These are phyloP conservation scores for Trametes polyzona DNA, from an alignment of 1,284 basidiomycete genomes.

Conservation along the genomic window DNA sequence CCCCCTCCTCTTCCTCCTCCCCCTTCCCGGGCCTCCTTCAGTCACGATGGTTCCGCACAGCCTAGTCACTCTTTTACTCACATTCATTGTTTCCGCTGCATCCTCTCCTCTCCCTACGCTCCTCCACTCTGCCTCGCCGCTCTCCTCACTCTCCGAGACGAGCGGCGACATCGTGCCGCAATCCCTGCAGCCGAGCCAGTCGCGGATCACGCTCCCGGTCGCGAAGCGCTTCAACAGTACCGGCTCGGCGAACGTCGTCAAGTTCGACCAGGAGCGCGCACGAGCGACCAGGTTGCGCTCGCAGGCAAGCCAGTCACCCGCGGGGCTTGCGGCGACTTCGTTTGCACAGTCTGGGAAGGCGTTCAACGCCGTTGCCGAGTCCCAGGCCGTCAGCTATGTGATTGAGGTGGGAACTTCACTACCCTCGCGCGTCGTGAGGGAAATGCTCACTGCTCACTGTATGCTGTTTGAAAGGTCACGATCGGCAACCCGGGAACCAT, in stretches of 20 bases:
- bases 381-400: slow-evolving; percentile 29
- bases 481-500: slow-evolving; percentile 25
- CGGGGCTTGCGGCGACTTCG: neutral
- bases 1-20: neutral
- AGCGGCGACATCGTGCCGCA: neutral
- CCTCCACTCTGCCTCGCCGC: neutral
- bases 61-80: slow-evolving; percentile 20
- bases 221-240: slow-evolving; percentile 25
- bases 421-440: no score
- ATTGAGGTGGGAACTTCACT: slow-evolving; percentile 25
- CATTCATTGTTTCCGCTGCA: slow-evolving; percentile 2
- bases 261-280: slow-evolving; percentile 25
- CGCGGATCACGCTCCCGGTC: slow-evolving; percentile 18
- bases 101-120: slow-evolving; percentile 5
- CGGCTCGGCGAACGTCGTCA: slow-evolving; percentile 18
- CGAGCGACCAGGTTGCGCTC: slow-evolving; percentile 12
- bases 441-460: no score
- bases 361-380: slow-evolving; percentile 19
- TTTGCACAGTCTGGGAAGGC: neutral
- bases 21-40: neutral
- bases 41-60: slow-evolving; percentile 11
- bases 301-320: neutral
- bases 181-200: neutral
- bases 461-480: no score
- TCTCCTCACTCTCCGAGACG: neutral